A percentile compares a stretch with the other conserved stretches of the same genome.
These are phyloP conservation scores for Schoenoplectus tabernaemontani DNA, from an alignment of 202 grass and related monocot genomes.

Conservation along the genomic window DNA sequence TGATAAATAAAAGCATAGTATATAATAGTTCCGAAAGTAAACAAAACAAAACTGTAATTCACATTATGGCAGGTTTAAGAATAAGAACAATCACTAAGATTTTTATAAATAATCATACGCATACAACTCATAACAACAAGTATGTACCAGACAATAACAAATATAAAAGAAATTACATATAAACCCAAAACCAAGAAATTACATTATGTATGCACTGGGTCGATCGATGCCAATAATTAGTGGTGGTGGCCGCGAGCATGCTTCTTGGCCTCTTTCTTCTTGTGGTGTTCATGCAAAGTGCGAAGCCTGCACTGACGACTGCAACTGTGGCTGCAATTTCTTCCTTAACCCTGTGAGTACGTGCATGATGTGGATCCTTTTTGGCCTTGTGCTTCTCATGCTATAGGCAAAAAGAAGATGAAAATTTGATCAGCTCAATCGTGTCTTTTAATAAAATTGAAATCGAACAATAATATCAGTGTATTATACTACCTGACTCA, in stretches of 20 bases:
- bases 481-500: too few species aligned
- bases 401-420: slow-evolving; percentile 10
- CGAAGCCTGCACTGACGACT: slow-evolving; percentile 46
- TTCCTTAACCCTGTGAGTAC: slow-evolving; percentile 47
- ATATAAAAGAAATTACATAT: neutral
- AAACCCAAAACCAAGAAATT: neutral
- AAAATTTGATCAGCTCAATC: neutral
- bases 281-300: slow-evolving; percentile 58
- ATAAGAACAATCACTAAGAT: neutral
- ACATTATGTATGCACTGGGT: neutral
- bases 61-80: neutral
- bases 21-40: neutral
- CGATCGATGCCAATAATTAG: neutral
- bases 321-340: slow-evolving; percentile 36
- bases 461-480: too few species aligned
- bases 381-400: slow-evolving; percentile 54
- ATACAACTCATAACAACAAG: neutral
- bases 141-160: neutral
- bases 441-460: too few species aligned
- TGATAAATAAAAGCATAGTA: neutral
- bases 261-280: slow-evolving; percentile 42
- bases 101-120: neutral
- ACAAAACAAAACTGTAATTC: neutral
- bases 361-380: slow-evolving; percentile 48
- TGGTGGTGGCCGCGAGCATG: neutral